Percentiles rank a stretch among this genome's conserved stretches.
These are phyloP conservation scores for Claviceps fusiformis DNA, from an alignment of 2,329 filamentous ascomycete species.

Conservation along the genomic window DNA sequence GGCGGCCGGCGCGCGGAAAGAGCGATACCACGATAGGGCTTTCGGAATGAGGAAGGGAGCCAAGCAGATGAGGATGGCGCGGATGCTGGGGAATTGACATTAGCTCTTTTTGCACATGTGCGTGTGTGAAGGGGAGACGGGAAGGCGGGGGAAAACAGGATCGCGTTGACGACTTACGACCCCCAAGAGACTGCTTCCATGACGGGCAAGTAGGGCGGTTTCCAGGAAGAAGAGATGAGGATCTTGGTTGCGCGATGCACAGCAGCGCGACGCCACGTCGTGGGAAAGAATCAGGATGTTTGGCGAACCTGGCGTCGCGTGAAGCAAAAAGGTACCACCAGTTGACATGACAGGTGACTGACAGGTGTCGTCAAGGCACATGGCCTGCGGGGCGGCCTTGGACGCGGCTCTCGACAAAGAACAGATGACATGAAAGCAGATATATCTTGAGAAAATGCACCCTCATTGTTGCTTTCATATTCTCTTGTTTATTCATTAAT, in stretches of 20 bases:
- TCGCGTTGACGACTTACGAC: not conserved
- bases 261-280: not conserved
- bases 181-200: slow-evolving; percentile 9
- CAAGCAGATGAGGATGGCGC: slow-evolving; percentile 46
- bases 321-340: not conserved
- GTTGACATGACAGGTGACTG: no score
- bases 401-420: no score
- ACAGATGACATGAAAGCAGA: no score
- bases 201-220: not conserved
- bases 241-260: not conserved
- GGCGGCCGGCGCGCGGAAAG: slow-evolving; percentile 31
- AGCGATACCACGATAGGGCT: slow-evolving; percentile 50
- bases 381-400: no score
- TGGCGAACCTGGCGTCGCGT: not conserved
- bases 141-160: not conserved
- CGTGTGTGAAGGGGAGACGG: not conserved
- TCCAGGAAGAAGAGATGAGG: not conserved
- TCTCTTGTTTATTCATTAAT: no score
- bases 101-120: not conserved
- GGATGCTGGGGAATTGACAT: slow-evolving; percentile 21
- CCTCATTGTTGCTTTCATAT: no score
- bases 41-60: slow-evolving; percentile 60
- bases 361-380: no score
- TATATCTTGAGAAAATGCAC: no score
- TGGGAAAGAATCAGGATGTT: not conserved